phyloP scores from a whole-genome alignment of 805 yeast species.

The Cyberlindnera nakhonratchasimensis region DNA sequence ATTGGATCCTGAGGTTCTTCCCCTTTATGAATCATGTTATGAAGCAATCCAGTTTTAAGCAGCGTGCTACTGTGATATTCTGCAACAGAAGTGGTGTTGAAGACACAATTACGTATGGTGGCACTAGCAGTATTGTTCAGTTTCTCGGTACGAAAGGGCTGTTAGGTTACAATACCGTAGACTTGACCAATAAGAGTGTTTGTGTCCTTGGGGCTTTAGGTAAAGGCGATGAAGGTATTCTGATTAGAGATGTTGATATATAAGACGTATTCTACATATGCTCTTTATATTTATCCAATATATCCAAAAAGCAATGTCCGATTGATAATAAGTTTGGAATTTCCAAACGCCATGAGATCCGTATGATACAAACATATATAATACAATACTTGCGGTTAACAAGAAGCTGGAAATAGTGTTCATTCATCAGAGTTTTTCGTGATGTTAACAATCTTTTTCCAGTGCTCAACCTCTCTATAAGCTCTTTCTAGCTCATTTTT shows the following conservation, averaged over 20 bases:
- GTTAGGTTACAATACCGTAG: slow-evolving; percentile 30
- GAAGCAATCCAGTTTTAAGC: slow-evolving; percentile 12
- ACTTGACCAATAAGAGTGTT: slow-evolving; percentile 48
- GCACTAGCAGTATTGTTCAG: slow-evolving; percentile 54
- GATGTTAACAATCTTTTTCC: slow-evolving; percentile 47
- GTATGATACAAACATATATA: background rate
- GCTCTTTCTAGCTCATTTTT: slow-evolving; percentile 87
- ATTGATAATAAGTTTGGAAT: no score
- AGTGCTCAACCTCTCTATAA: slow-evolving; percentile 84
- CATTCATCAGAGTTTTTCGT: slow-evolving; percentile 9
- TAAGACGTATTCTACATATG: slow-evolving; percentile 1
- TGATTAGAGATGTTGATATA: slow-evolving; percentile 53
- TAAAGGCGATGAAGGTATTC: slow-evolving; percentile 61
- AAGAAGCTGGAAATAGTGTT: no score
- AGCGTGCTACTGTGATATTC: slow-evolving; percentile 41
- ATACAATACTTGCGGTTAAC: background rate
- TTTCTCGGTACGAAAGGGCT: slow-evolving; percentile 41
- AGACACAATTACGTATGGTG: slow-evolving; percentile 61
- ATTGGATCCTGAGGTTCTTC: slow-evolving; percentile 71
- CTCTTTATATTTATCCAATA: background rate
- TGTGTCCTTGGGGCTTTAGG: slow-evolving; percentile 53
- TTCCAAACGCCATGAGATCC: no score
- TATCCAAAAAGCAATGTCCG: background rate
- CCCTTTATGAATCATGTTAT: slow-evolving; percentile 49
- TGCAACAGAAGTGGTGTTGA: slow-evolving; percentile 83